A percentile compares a stretch with the other conserved stretches of the same genome.
These are phyloP conservation scores for Trichoderma sp. DNA, from an alignment of 2,329 filamentous ascomycete species.

Conservation along the genomic window DNA sequence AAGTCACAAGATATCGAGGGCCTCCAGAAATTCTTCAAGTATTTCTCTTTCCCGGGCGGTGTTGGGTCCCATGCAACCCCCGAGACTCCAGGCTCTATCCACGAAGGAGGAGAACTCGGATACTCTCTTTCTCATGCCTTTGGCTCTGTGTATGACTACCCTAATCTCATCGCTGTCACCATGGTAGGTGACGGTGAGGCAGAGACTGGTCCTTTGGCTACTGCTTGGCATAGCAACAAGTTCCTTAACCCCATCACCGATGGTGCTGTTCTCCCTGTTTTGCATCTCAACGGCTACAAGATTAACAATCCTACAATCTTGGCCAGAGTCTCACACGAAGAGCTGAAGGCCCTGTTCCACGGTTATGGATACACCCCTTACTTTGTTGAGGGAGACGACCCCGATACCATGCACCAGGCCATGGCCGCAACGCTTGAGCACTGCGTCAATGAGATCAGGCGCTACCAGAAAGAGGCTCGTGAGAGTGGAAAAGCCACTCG, in stretches of 20 bases:
- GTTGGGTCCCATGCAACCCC: conserved; percentile 78
- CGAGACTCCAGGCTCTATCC: conserved; percentile 74
- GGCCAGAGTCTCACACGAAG: conserved; percentile 71
- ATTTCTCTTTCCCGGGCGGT: conserved; percentile 79
- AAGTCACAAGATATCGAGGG: conserved; percentile 69
- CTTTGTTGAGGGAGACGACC: conserved; percentile 75
- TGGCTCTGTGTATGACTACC: conserved; percentile 74
- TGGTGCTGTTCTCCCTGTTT: conserved; percentile 73
- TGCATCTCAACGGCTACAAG: conserved; percentile 83
- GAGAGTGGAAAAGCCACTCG: conserved; percentile 69
- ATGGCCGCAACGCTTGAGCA: conserved; percentile 77
- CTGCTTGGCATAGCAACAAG: conserved; percentile 80
- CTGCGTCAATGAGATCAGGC: conserved; percentile 68
- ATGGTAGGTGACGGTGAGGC: conserved; percentile 81
- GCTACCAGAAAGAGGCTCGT: conserved; percentile 70
- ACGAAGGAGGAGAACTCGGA: conserved; percentile 80
- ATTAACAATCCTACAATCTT: conserved; percentile 79
- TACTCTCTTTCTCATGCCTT: conserved; percentile 80
- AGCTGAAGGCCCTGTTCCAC: conserved; percentile 67
- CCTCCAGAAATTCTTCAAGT: conserved; percentile 76
- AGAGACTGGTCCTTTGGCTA: conserved; percentile 78
- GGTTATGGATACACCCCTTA: conserved; percentile 81
- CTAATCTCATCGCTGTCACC: conserved; percentile 71
- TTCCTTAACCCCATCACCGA: conserved; percentile 79
- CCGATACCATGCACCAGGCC: conserved; percentile 76